phyloP scores from a whole-genome alignment of 768 basidiomycete species.

The Tricholoma sp. region DNA sequence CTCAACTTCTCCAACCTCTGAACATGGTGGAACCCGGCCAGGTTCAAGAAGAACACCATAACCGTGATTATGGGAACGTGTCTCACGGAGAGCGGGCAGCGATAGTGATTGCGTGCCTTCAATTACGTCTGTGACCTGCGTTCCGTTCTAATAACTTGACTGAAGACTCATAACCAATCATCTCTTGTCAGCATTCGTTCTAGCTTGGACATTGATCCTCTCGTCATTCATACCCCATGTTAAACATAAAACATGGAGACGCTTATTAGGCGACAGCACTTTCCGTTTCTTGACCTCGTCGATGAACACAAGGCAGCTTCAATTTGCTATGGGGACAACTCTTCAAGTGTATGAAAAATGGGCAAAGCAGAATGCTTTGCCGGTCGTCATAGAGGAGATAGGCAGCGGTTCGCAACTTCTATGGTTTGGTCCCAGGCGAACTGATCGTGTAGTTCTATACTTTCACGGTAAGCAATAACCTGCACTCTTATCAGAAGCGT shows the following conservation, averaged over 20 bases:
- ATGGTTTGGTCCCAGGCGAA: conserved; percentile 27
- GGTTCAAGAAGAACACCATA: too few species aligned
- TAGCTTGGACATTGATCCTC: neutral
- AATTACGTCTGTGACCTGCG: neutral
- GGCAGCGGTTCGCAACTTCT: conserved; percentile 20
- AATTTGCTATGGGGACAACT: conserved; percentile 17
- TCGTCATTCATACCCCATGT: neutral
- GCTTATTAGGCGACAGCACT: conserved; percentile 5
- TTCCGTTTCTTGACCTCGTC: conserved; percentile 7
- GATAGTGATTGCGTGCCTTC: neutral
- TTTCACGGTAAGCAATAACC: conserved; percentile 21
- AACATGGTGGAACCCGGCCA: too few species aligned
- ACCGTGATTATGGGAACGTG: neutral
- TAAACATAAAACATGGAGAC: conserved; percentile 5
- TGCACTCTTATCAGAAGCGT: neutral
- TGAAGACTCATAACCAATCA: neutral
- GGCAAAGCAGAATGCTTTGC: conserved; percentile 14
- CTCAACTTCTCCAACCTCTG: too few species aligned
- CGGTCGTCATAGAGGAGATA: conserved; percentile 20
- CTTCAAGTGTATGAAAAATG: conserved; percentile 15
- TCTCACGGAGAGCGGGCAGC: neutral
- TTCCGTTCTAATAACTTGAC: neutral
- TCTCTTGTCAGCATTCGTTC: neutral
- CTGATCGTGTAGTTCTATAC: conserved; percentile 27
- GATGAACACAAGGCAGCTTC: conserved; percentile 16